Evolutionary conservation across 1,284 basidiomycete genomes (phyloP), one percentile per base, ranked within the genome.

Genomic region (Golubevia pallescens): DNA sequence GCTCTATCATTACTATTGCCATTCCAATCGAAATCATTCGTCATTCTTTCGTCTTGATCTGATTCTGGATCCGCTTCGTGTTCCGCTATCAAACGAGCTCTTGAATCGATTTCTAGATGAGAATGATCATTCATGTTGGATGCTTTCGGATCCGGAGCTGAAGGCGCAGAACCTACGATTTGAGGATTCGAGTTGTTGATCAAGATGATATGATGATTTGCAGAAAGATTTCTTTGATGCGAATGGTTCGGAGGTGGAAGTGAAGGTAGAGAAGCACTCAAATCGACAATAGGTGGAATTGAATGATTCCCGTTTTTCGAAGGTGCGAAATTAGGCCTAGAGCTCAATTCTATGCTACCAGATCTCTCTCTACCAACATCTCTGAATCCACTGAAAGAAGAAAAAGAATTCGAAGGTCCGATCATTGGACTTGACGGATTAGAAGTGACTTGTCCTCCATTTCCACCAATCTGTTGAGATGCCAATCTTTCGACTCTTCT

Each of bases 1-100:
- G 71, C 69, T n/a, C 78, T 72, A 24, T 81, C 77, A 66, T 63
- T 67, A 48, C 72, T 72, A 3, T 66, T 65, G 0, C 78, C 78
- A 48, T 79, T 72, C 71, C 75, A 77, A 1, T 62, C 66, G 4
- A 66, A 62, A 52, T 80, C 78, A 1, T 74, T 16, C 28, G 28
- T 28, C 28, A 28, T 28, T 5, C 65, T 63, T 1, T 56, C 51
- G 28, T 77, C 77, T 2, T 76, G 69, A 32, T 79, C 77, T 21
- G 71, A 75, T 58, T 78, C 76, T n/a, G 71, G 67, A 42, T 73
- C 77, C 14, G 65, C 72, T 52, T 79, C 77, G 3, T 66, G 61
- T 10, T 75, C 73, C 1, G 66, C 75, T 24, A 57, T 57, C 1
- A 69, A 71, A 48, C 73, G 75, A n/a, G 74, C 74, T 14, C 55